phyloP scores from a whole-genome alignment of 768 basidiomycete species.

The Arthromyces matolae region DNA sequence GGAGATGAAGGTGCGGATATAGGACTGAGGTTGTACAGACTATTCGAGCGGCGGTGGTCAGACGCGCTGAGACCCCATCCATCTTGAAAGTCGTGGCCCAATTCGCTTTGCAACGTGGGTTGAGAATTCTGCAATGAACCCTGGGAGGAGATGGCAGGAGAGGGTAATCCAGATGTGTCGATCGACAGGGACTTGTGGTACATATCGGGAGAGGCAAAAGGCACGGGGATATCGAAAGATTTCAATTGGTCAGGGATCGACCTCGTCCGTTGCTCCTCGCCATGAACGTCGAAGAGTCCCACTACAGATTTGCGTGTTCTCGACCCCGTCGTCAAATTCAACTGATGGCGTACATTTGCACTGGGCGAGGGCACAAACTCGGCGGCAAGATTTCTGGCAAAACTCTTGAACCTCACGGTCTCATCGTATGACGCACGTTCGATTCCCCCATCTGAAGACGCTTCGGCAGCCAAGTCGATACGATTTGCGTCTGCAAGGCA shows the following conservation, averaged over 20 bases:
- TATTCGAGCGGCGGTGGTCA: conserved; percentile 49
- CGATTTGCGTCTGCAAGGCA: conserved; percentile 54
- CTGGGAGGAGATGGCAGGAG: conserved; percentile 33
- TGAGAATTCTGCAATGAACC: conserved; percentile 23
- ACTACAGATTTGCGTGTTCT: conserved; percentile 54
- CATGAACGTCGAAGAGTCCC: conserved; percentile 52
- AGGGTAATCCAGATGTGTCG: conserved; percentile 25
- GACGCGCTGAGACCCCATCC: conserved; percentile 37
- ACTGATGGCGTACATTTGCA: conserved; percentile 7
- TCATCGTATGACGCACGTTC: conserved; percentile 26
- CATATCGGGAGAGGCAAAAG: conserved; percentile 29
- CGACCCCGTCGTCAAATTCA: conserved; percentile 12
- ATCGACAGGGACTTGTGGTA: conserved; percentile 29
- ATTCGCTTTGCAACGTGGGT: conserved; percentile 52
- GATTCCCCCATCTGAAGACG: conserved; percentile 19
- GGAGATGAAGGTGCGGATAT: conserved; percentile 39
- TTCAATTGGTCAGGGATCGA: conserved; percentile 14
- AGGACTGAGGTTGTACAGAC: conserved; percentile 51
- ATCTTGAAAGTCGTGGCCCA: conserved; percentile 50
- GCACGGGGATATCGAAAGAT: conserved; percentile 23
- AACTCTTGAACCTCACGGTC: conserved; percentile 48
- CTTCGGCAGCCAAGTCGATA: conserved; percentile 43
- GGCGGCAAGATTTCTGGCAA: conserved; percentile 39
- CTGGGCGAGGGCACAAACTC: conserved; percentile 22
- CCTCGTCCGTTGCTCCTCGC: conserved; percentile 11